Conservation (phyloP, 2,329 filamentous ascomycete species). For the Xylariomycetidae sp. region DNA sequence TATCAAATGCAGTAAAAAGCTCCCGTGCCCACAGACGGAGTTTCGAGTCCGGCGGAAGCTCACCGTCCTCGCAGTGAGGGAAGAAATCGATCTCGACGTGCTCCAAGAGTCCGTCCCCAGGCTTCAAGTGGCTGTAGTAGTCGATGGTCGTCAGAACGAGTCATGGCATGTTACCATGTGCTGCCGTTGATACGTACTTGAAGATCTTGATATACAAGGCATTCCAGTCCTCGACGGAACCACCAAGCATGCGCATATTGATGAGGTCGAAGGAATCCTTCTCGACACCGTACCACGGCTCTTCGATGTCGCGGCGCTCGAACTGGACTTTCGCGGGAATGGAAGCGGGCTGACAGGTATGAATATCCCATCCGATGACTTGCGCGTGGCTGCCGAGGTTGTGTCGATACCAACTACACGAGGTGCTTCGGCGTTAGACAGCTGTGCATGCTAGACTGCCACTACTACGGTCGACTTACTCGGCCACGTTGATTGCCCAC, state of each 20-base stretch:
- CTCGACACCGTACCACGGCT: slow-evolving; percentile 56
- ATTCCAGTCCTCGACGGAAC: slow-evolving; percentile 73
- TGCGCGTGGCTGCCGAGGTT: slow-evolving; percentile 15
- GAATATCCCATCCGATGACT: slow-evolving; percentile 35
- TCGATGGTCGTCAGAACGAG: neutral
- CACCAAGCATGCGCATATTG: slow-evolving; percentile 73
- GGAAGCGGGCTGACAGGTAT: too few species aligned
- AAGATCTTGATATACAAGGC: slow-evolving; percentile 68
- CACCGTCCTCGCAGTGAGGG: slow-evolving; percentile 66
- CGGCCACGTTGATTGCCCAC: slow-evolving; percentile 84
- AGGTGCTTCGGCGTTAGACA: too few species aligned
- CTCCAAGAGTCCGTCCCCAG: slow-evolving; percentile 72
- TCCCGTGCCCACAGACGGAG: slow-evolving; percentile 66
- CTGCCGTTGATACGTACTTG: slow-evolving; percentile 43
- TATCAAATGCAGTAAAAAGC: slow-evolving; percentile 63
- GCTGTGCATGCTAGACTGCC: too few species aligned
- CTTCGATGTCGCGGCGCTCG: slow-evolving; percentile 71
- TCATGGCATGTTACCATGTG: neutral
- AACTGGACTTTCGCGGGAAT: slow-evolving; percentile 67
- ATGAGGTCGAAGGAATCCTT: slow-evolving; percentile 70
- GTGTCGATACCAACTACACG: too few species aligned
- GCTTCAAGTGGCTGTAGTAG: slow-evolving; percentile 69
- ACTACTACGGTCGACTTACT: slow-evolving; percentile 46
- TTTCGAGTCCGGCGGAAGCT: slow-evolving; percentile 51
- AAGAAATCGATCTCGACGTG: slow-evolving; percentile 85